These are phyloP conservation scores for Ascochyta lentis DNA, from an alignment of 2,329 filamentous ascomycete species.

Conservation along the genomic window DNA sequence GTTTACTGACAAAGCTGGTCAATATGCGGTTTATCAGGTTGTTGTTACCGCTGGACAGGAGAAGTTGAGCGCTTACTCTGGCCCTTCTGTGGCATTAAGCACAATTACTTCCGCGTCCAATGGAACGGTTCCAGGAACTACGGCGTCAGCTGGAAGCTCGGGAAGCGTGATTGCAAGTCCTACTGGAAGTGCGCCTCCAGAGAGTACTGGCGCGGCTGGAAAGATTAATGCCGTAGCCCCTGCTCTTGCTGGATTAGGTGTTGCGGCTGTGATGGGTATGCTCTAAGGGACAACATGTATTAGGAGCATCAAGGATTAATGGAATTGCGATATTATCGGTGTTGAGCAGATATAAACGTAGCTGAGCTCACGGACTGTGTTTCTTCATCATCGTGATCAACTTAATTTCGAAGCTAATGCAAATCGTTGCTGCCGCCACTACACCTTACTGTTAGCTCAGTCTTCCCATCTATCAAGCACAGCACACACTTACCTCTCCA, in stretches of 20 bases:
- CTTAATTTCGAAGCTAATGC: no score
- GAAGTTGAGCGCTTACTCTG: conserved; percentile 8
- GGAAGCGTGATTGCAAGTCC: neutral
- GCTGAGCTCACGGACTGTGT: no score
- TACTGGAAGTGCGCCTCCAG: neutral
- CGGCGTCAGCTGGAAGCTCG: neutral
- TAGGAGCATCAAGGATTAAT: no score
- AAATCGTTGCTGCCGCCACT: no score
- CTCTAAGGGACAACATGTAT: neutral
- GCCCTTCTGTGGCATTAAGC: neutral
- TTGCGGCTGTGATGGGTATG: conserved; percentile 2
- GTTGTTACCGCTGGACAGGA: conserved; percentile 13
- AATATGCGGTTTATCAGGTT: conserved; percentile 8
- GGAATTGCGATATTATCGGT: no score
- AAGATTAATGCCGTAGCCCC: neutral
- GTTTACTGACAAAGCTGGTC: neutral
- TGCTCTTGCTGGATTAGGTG: conserved; percentile 7
- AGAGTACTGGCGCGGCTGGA: conserved; percentile 8
- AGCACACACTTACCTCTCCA: conserved; percentile 10
- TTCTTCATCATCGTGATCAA: no score
- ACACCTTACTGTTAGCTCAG: no score
- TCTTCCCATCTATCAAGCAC: no score
- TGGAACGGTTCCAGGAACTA: neutral
- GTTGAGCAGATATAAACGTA: no score
- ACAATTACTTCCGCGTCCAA: neutral